Base-by-base conservation (phyloP, 2,329 filamentous ascomycete species). In the Phialophora expanda region DNA sequence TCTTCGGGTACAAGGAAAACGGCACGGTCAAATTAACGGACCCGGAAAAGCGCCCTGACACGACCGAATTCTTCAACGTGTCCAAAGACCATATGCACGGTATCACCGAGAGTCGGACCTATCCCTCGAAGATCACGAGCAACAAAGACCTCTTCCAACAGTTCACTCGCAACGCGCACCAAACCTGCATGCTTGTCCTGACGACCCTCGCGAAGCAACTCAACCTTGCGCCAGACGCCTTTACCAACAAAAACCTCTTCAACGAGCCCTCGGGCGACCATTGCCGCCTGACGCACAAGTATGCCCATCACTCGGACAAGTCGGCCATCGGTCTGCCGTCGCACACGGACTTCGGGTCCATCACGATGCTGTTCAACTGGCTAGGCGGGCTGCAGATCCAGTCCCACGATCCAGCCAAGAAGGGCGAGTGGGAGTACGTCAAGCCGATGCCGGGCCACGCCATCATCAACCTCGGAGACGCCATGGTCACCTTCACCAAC, bases 221-320 rank as follows among this genome's bases (percentile, higher is more conserved):
- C 8, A 64, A 62, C 12, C 51, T 73, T n/a, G 53, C 67, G 1
- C 56, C 57, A 11, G 62, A 68, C 20, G 64, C 54, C 8, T 75
- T 76, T 26, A 65, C 70, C 3, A 46, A 62, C 24, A 50, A 44
- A n/a, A 65, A 67, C 30, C 67, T 64, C 7, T 73, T 74, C 51
- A 67, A 62, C n/a, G 55, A 66, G 28, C 55, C 66, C 17, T 83
- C 80, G 20, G 83, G 83, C 26, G 81, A 85, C 71, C 83, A 84
- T 67, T 79, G 85, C 20, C 81, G 84, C 44, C 82, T 86, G 56
- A 72, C 66, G 24, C 58, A 22, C 44, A 70, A 24, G 56, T 73
- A 9, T 55, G 68, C 26, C 28, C 72, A 28, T 57, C 73, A 44
- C 67, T 67, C 50, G 71, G 38, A 53, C 69, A 74, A 61, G 71